Evolutionary conservation across 495 filamentous ascomycete genomes (phyloP).

Genomic region (Alectoria sarmentosa): DNA sequence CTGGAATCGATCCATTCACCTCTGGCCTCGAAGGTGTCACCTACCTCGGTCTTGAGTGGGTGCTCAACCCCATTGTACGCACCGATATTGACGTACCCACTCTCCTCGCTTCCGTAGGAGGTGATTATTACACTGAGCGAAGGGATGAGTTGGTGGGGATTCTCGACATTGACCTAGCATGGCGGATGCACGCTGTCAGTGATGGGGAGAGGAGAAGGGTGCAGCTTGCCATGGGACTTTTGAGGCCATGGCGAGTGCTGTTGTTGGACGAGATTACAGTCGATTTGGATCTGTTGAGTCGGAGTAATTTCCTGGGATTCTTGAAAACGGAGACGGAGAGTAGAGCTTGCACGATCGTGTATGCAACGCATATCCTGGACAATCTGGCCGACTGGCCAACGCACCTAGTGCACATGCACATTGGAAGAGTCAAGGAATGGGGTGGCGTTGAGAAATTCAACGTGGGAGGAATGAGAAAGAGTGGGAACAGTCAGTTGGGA

Average conservation of each 20-base stretch:
- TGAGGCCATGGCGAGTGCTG: conserved; percentile 87
- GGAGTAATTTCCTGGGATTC: conserved; percentile 80
- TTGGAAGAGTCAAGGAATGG: conserved; percentile 79
- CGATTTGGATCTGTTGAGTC: conserved; percentile 80
- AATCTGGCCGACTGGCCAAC: conserved; percentile 89
- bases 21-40: conserved; percentile 84
- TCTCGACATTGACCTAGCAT: conserved; percentile 82
- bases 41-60: conserved; percentile 97
- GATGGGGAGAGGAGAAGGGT: conserved; percentile 90
- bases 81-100: conserved; percentile 89
- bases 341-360: conserved; percentile 83
- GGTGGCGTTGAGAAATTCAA: conserved; percentile 58
- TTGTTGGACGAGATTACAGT: conserved; percentile 97
- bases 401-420: conserved; percentile 89
- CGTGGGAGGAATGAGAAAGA: conserved; percentile 37
- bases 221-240: conserved; percentile 90
- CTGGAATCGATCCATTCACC: conserved; percentile 84
- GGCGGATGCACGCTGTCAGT: conserved; percentile 91
- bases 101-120: conserved; percentile 78
- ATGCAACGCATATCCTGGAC: conserved; percentile 96
- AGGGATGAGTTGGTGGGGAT: conserved; percentile 81
- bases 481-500: conserved; percentile 67
- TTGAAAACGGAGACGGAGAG: conserved; percentile 78
- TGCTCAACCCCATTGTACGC: conserved; percentile 92
- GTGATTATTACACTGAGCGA: conserved; percentile 69